Evolutionary conservation across 1,284 basidiomycete species (phyloP), one percentile per base, ranked within the genome.

Genomic region (Malassezia vespertilionis): DNA sequence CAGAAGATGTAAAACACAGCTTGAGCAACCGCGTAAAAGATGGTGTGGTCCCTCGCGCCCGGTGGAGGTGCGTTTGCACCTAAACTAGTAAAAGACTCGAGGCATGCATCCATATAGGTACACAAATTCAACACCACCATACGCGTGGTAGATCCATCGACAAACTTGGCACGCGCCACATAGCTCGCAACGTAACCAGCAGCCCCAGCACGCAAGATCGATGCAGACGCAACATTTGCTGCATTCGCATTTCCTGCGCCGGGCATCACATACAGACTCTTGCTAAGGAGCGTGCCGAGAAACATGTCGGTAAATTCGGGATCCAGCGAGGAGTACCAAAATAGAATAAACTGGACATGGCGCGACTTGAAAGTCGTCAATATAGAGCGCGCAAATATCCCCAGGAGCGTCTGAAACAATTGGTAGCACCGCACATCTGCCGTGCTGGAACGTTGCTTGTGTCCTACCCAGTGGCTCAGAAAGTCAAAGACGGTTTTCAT

Each of bases 1-100:
- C 93, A 97, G 72, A 97, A 99, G 55, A 97, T 88, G 62, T 97
- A 79, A 71, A 99, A 93, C 5, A 89, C 79, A 0, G 90, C 85
- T 69, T 97, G 93, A 1, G 82, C 76, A 24, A 95, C 83, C 5
- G 91, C 88, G 71, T 96, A 97, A 71, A 95, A 96, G n/a, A 67
- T 53, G n/a, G 63, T 46, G 42, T 70, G 65, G 11, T 59, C 52
- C 10, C 52, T 44, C 20, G 52, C 39, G 6, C 62, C 62, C 8
- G 63, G 58, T 40, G 57, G 32, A 11, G 48, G 41, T 15, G 48
- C 52, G 1, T 56, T 46, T 12, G 46, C 28, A 5, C 60, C 58
- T 5, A 48, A 38, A 18, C 56, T 52, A 2, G 71, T 68, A 45
- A 74, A 53, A 58, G 72, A 44, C 76, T 63, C 61, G 15, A 76